Evolutionary conservation across 2,329 filamentous ascomycete species (phyloP).

Genomic region (Cordyceps cicadae): DNA sequence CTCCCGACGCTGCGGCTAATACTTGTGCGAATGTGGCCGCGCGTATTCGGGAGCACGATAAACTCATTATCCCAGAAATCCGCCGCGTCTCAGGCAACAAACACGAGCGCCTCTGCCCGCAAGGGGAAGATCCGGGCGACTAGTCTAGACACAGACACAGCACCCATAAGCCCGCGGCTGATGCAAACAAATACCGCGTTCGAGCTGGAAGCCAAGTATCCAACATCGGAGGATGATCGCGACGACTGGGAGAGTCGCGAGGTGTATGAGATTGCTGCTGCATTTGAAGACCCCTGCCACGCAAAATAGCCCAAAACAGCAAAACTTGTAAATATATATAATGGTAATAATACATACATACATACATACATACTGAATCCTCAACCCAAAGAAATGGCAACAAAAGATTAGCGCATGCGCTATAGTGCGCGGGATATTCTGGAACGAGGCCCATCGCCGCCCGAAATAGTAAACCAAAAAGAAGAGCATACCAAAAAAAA

Average conservation of each 20-base stretch:
- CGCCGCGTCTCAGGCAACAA: neutral
- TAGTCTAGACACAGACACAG: neutral
- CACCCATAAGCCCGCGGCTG: neutral
- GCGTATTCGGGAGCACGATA: slow-evolving; percentile 5
- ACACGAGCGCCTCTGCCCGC: neutral
- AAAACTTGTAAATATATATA: neutral
- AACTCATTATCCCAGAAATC: neutral
- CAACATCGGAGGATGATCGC: neutral
- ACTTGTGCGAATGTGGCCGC: slow-evolving; percentile 13
- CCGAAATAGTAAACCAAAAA: neutral
- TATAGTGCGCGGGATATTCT: neutral
- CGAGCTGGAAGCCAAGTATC: slow-evolving; percentile 9
- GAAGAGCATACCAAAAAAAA: neutral
- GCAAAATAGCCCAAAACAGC: neutral
- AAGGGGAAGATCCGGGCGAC: neutral
- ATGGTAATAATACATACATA: neutral
- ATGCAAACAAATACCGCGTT: slow-evolving; percentile 1
- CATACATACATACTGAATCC: neutral
- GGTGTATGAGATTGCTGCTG: neutral
- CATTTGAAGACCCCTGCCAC: slow-evolving; percentile 2
- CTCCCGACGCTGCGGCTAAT: slow-evolving; percentile 19
- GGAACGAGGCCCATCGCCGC: neutral
- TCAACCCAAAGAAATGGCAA: neutral
- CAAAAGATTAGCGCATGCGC: neutral
- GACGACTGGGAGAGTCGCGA: neutral